phyloP scores from a whole-genome alignment of 495 filamentous ascomycete genomes.

The Aspergillus funiculosus region DNA sequence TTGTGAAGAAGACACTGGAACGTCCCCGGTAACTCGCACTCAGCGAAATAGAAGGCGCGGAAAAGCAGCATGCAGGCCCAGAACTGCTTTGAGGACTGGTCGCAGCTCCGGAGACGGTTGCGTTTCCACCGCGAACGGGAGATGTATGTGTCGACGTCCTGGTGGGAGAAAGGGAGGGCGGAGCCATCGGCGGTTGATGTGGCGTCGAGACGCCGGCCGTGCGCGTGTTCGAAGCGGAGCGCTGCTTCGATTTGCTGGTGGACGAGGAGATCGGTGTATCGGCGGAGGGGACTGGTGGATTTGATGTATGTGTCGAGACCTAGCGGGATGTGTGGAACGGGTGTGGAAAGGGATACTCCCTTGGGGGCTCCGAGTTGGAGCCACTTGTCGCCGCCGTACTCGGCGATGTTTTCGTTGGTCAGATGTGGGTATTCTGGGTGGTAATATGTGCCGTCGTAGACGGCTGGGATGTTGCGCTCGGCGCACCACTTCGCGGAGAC shows the following conservation, averaged over 20 bases:
- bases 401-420: slow-evolving; percentile 31
- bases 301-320: slow-evolving; percentile 69
- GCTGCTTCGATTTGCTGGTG: slow-evolving; percentile 92
- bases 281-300: slow-evolving; percentile 78
- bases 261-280: slow-evolving; percentile 74
- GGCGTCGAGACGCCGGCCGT: slow-evolving; percentile 48
- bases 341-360: slow-evolving; percentile 42
- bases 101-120: slow-evolving; percentile 30
- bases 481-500: slow-evolving; percentile 67
- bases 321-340: slow-evolving; percentile 52
- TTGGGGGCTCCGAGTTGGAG: slow-evolving; percentile 40
- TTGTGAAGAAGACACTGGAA: slow-evolving; percentile 50
- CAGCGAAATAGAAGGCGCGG: slow-evolving; percentile 69
- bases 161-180: slow-evolving; percentile 59
- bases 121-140: slow-evolving; percentile 27
- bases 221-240: slow-evolving; percentile 59
- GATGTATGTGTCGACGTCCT: slow-evolving; percentile 47
- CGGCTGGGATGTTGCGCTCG: slow-evolving; percentile 67
- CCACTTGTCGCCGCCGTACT: slow-evolving; percentile 30
- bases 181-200: slow-evolving; percentile 18
- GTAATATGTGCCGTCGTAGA: slow-evolving; percentile 65
- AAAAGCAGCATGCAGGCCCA: slow-evolving; percentile 68
- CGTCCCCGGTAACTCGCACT: slow-evolving; percentile 56
- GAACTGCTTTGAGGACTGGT: slow-evolving; percentile 37
- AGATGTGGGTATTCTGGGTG: slow-evolving; percentile 48